A percentile compares a stretch with the other conserved stretches of the same genome.
Conservation (phyloP, 768 basidiomycete species). For the Artomyces pyxidatus region DNA sequence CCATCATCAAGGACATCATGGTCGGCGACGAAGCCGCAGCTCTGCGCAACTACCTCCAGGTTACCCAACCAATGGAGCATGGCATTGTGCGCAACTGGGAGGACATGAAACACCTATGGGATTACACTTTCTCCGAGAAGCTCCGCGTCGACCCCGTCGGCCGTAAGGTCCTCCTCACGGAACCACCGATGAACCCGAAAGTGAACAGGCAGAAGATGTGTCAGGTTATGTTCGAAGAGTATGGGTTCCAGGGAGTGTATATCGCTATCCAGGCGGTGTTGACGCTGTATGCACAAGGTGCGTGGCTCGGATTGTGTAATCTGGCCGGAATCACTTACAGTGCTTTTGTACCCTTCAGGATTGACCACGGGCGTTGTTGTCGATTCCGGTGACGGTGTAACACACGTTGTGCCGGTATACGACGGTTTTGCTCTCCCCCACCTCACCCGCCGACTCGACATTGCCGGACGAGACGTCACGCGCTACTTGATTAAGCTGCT, state of each 20-base stretch:
- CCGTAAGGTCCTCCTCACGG: conserved; percentile 86
- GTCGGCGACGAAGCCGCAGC: conserved; percentile 94
- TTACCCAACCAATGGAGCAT: conserved; percentile 98
- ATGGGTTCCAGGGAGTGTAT: conserved; percentile 92
- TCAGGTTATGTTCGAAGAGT: conserved; percentile 99
- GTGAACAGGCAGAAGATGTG: conserved; percentile 89
- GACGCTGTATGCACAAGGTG: conserved; percentile 97
- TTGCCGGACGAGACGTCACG: conserved; percentile 97
- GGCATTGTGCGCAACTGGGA: conserved; percentile 99
- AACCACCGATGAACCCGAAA: conserved; percentile 99
- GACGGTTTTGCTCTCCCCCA: conserved; percentile 96
- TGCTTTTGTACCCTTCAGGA: conserved; percentile 55
- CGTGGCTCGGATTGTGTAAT: no score
- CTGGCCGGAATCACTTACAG: no score
- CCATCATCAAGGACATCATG: conserved; percentile 95
- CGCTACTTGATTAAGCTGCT: conserved; percentile 99
- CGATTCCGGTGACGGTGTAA: conserved; percentile 98
- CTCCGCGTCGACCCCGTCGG: conserved; percentile 81
- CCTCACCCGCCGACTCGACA: conserved; percentile 88
- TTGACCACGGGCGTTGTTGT: conserved; percentile 97
- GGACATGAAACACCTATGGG: conserved; percentile 97
- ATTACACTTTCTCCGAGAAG: conserved; percentile 97
- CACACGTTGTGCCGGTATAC: conserved; percentile 98
- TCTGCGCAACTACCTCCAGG: conserved; percentile 91
- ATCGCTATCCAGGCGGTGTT: conserved; percentile 98